phyloP scores from a whole-genome alignment of 78 protist species.

The Bigelowiella natans region DNA sequence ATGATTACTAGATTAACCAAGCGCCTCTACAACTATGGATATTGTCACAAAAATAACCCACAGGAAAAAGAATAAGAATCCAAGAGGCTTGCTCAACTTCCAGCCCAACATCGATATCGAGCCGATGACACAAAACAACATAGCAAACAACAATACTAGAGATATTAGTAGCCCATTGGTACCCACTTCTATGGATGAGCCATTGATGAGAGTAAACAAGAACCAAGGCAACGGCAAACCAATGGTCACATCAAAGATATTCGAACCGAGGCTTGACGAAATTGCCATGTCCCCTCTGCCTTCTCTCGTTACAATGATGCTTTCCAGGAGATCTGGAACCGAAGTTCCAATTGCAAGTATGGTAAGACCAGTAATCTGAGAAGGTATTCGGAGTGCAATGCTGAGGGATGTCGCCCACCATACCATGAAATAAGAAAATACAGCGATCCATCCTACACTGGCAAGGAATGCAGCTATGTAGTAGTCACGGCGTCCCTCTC shows the following conservation, averaged over 20 bases:
- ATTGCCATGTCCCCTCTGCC: conserved; percentile 18
- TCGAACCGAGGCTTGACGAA: conserved; percentile 10
- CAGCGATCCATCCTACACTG: conserved; percentile 16
- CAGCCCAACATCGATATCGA: not conserved
- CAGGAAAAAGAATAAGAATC: not conserved
- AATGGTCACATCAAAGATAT: conserved; percentile 28
- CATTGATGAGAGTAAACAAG: not conserved
- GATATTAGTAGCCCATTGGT: not conserved
- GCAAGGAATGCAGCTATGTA: not conserved
- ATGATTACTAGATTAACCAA: too few species aligned
- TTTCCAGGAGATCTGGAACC: not conserved
- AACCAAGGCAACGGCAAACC: conserved; percentile 32
- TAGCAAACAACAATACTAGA: not conserved
- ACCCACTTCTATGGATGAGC: not conserved
- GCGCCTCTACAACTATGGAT: not conserved
- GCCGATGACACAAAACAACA: not conserved
- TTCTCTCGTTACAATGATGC: conserved; percentile 25
- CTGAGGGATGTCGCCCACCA: not conserved
- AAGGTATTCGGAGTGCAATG: not conserved
- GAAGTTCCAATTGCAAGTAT: conserved; percentile 15
- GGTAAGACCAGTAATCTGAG: not conserved
- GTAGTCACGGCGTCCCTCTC: not conserved
- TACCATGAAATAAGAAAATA: conserved; percentile 21
- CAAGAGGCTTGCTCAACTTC: not conserved
- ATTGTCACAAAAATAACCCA: not conserved